Percentiles rank a stretch among this genome's conserved stretches.
Evolutionary conservation across 2,329 filamentous ascomycete species (phyloP).

Genomic region (Hymenotorrendiella dingleyae): DNA sequence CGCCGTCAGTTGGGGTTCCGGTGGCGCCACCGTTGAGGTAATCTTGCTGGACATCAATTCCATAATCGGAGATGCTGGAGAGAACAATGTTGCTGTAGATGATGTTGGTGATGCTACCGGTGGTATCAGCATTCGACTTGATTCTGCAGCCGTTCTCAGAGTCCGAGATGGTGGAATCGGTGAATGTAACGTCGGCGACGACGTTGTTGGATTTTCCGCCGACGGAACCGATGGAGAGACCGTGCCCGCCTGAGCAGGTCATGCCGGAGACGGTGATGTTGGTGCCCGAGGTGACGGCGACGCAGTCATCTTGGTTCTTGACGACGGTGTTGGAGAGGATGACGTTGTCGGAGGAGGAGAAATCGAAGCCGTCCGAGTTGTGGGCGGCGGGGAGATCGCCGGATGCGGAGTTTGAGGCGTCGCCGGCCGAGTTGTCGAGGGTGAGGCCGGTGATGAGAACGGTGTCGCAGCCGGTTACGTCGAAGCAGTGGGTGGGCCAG

Average conservation of each 20-base stretch:
- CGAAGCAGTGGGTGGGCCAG: slow-evolving; percentile 41
- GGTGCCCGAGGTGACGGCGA: slow-evolving; percentile 18
- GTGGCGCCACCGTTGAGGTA: slow-evolving; percentile 44
- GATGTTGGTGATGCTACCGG: slow-evolving; percentile 33
- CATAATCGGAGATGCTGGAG: slow-evolving; percentile 38
- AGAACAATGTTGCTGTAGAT: slow-evolving; percentile 40
- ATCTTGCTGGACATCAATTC: slow-evolving; percentile 49
- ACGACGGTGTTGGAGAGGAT: slow-evolving; percentile 27
- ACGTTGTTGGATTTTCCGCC: slow-evolving; percentile 1
- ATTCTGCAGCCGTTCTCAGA: slow-evolving; percentile 31
- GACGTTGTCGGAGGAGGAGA: slow-evolving; percentile 28
- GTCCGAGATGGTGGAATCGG: slow-evolving; percentile 24
- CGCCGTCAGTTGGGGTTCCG: slow-evolving; percentile 38
- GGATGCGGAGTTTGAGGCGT: slow-evolving; percentile 31
- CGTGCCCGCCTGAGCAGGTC: slow-evolving; percentile 10
- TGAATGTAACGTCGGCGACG: slow-evolving; percentile 24
- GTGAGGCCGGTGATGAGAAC: slow-evolving; percentile 32
- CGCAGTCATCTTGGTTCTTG: slow-evolving; percentile 31
- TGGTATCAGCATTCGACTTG: slow-evolving; percentile 32
- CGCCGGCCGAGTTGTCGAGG: slow-evolving; percentile 35
- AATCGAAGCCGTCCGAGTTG: slow-evolving; percentile 33
- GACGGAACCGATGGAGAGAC: slow-evolving; percentile 29
- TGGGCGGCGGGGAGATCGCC: slow-evolving; percentile 33
- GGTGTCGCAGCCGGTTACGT: slow-evolving; percentile 33
- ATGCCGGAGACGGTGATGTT: slow-evolving; percentile 8